Evolutionary conservation across 2,329 filamentous ascomycete genomes (phyloP), one percentile per base, ranked within the genome.

Genomic region (Macroventuria anomochaeta): DNA sequence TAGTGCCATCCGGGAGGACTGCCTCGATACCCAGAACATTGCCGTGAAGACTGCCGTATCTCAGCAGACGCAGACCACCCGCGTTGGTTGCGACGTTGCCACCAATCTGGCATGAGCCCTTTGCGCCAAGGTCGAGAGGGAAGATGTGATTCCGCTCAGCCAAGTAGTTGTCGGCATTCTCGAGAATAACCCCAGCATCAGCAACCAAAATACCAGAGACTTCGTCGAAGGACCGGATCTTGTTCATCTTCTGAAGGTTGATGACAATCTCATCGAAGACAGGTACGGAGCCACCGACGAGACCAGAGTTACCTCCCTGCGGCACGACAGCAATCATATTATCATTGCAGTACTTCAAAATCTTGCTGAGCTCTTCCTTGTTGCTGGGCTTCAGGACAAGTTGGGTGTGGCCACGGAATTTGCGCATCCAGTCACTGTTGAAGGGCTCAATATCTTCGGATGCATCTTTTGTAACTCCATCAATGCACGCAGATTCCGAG

Each of bases 391-490:
- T 96, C 58, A 99, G 79, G 4, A 97, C 92, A 21, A 99, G 80
- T 69, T 88, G 86, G 57, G 90, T 87, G 76, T 97, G 92, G 25
- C 95, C 96, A 57, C 90, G 88, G 80, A 96, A 99, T 79, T 99
- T 99, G 76, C 90, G 88, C 93, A 99, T 97, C 95, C 96, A 99
- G 78, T 99, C 95, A 72, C 88, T 86, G 77, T 99, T 99, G 83
- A 92, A 99, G 7, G 90, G 85, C 72, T 95, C 91, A 61, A 97
- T 83, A 71, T 97, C 95, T 66, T 90, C 89, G 2, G 82, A 79
- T 12, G 86, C 86, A 75, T 93, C 86, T 63, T 85, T 76, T 3
- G 86, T 90, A 48, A 96, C 83, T 43, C 91, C 91, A 72, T 97
- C 93, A 57, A 97, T 85, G 44, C 97, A 82, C 2, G 91, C 92